Conservation (phyloP, 2,329 filamentous ascomycete genomes). For the Waltergamsia citrina region DNA sequence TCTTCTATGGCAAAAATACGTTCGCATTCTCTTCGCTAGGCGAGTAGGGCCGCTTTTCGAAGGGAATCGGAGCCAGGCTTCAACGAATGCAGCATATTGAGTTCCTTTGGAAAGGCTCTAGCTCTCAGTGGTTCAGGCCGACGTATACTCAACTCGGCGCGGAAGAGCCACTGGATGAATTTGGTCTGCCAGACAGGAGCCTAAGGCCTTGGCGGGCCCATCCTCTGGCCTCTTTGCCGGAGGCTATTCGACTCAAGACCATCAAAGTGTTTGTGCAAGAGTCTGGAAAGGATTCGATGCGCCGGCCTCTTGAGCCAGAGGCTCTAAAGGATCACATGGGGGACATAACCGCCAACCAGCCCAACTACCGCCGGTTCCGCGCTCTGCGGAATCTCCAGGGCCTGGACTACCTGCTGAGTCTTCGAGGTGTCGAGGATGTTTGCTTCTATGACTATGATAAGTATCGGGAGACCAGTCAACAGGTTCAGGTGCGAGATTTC, state of each 20-base stretch:
- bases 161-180: no score
- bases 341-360: slow-evolving; percentile 22
- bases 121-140: slow-evolving; percentile 13
- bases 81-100: slow-evolving; percentile 35
- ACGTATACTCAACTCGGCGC: slow-evolving; percentile 9
- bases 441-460: slow-evolving; percentile 29
- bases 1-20: slow-evolving; percentile 38
- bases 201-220: slow-evolving; percentile 30
- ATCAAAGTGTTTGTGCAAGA: slow-evolving; percentile 31
- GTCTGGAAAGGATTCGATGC: slow-evolving; percentile 13
- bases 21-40: slow-evolving; percentile 45
- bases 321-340: slow-evolving; percentile 13
- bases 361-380: slow-evolving; percentile 26
- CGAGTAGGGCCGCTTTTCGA: slow-evolving; percentile 36
- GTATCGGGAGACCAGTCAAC: slow-evolving; percentile 6
- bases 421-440: slow-evolving; percentile 31
- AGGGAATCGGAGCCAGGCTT: slow-evolving; percentile 27
- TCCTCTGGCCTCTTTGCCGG: slow-evolving; percentile 21
- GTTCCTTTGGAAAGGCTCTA: slow-evolving; percentile 29
- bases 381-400: slow-evolving; percentile 31
- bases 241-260: slow-evolving; percentile 27
- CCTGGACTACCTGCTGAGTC: slow-evolving; percentile 29
- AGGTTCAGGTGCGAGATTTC: slow-evolving; percentile 15
- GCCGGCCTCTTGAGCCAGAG: slow-evolving; percentile 24
- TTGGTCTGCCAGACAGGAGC: no score